Evolutionary conservation across 2,329 filamentous ascomycete genomes (phyloP).

Genomic region (Trichoderma koningii): DNA sequence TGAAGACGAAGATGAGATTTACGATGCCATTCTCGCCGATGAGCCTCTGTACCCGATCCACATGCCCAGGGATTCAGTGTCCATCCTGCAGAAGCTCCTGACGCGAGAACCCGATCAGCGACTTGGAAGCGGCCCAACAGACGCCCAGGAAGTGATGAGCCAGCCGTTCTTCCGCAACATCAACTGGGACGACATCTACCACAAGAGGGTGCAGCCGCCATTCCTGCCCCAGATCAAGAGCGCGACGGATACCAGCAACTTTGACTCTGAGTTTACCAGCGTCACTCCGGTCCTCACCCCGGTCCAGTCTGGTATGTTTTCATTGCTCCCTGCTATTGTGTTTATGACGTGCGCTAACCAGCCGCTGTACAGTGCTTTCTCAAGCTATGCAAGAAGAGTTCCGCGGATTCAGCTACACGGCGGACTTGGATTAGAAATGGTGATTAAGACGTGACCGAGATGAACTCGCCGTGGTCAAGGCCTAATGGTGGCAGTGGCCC

Average conservation of each 20-base stretch:
- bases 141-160: constrained; percentile 98
- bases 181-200: constrained; percentile 98
- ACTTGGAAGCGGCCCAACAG: constrained; percentile 90
- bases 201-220: constrained; percentile 87
- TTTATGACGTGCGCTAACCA: constrained; percentile 34
- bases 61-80: constrained; percentile 97
- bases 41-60: constrained; percentile 97
- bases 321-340: neutral
- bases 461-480: constrained; percentile 29
- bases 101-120: constrained; percentile 93
- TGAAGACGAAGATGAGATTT: constrained; percentile 98
- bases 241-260: constrained; percentile 98
- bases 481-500: neutral
- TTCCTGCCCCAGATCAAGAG: constrained; percentile 89
- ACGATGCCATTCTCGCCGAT: constrained; percentile 96
- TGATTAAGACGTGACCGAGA: constrained; percentile 27
- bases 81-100: constrained; percentile 94
- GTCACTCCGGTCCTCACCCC: constrained; percentile 96
- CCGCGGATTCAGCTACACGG: constrained; percentile 96
- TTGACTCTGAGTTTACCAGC: constrained; percentile 97
- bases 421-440: constrained; percentile 71
- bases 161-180: constrained; percentile 98
- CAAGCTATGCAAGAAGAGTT: constrained; percentile 99
- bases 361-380: constrained; percentile 69
- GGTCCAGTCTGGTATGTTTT: constrained; percentile 85